phyloP scores from a whole-genome alignment of 176 grass and related monocot genomes.

The Canna indica region DNA sequence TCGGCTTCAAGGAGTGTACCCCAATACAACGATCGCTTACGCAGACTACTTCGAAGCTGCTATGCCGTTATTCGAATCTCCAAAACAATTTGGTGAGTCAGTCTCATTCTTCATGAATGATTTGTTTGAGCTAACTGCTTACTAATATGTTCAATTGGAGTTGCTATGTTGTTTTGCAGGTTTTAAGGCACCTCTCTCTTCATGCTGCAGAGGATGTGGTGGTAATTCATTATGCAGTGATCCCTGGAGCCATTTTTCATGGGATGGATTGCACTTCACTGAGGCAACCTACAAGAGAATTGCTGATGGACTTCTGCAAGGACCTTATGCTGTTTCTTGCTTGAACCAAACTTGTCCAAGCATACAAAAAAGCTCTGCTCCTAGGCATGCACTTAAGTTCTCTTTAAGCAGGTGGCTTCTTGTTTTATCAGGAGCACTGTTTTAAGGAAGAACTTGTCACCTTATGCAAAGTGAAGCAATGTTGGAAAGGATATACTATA shows the following conservation, averaged over 20 bases:
- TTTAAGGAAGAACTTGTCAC: too few species aligned
- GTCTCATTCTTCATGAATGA: neutral
- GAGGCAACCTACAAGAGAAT: slow-evolving; percentile 5
- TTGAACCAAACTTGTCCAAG: neutral
- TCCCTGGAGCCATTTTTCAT: neutral
- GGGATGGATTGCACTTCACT: slow-evolving; percentile 13
- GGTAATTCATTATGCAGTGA: neutral
- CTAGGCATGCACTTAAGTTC: neutral
- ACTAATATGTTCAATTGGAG: neutral
- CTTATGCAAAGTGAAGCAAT: too few species aligned
- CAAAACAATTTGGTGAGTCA: slow-evolving; percentile 1
- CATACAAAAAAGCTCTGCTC: slow-evolving; percentile 5
- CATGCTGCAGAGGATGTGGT: slow-evolving; percentile 2
- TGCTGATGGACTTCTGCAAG: neutral
- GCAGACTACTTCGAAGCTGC: slow-evolving; percentile 21
- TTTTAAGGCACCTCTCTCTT: neutral
- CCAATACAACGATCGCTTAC: slow-evolving; percentile 2
- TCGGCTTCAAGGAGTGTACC: neutral
- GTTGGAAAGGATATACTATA: too few species aligned
- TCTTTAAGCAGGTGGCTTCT: neutral
- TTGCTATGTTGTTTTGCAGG: neutral
- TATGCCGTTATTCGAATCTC: neutral
- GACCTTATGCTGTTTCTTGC: neutral
- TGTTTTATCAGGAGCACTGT: too few species aligned
- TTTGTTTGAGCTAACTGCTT: neutral